Evolutionary conservation across 768 basidiomycete species (phyloP).

Genomic region (Mycena haematopus): DNA sequence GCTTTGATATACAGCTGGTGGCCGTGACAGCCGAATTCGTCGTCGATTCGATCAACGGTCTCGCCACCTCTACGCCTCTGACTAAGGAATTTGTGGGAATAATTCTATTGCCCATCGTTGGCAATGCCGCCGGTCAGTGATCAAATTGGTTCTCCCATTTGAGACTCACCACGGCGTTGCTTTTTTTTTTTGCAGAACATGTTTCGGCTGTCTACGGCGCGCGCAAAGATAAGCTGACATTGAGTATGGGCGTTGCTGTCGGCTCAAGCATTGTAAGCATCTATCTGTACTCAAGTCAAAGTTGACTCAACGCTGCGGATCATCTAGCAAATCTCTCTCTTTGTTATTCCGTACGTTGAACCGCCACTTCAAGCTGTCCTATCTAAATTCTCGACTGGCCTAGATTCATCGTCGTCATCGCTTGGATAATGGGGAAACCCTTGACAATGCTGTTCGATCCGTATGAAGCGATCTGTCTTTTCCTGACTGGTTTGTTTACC

Average conservation of each 20-base stretch:
- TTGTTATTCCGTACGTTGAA: conserved; percentile 64
- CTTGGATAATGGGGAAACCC: conserved; percentile 69
- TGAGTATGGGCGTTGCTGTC: conserved; percentile 72
- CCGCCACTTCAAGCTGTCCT: background rate
- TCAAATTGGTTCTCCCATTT: background rate
- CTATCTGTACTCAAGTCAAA: background rate
- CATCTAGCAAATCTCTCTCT: conserved; percentile 62
- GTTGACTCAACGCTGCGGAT: background rate
- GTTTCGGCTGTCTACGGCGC: conserved; percentile 75
- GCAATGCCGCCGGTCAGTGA: conserved; percentile 53
- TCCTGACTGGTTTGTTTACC: conserved; percentile 34
- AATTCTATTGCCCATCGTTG: conserved; percentile 70
- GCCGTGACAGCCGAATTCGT: conserved; percentile 51
- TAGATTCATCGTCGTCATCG: conserved; percentile 62
- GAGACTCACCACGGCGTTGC: background rate
- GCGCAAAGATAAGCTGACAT: conserved; percentile 71
- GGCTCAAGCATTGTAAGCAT: conserved; percentile 60
- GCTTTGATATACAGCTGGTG: conserved; percentile 41
- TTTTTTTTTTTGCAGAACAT: conserved; percentile 50
- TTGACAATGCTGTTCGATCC: conserved; percentile 71
- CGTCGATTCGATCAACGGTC: conserved; percentile 67
- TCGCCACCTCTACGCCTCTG: conserved; percentile 55
- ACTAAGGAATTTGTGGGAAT: conserved; percentile 72
- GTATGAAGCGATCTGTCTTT: conserved; percentile 61
- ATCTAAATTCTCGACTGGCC: conserved; percentile 11